Evolutionary conservation across 2,329 filamentous ascomycete species (phyloP).

Genomic region (Fusarium sp.): DNA sequence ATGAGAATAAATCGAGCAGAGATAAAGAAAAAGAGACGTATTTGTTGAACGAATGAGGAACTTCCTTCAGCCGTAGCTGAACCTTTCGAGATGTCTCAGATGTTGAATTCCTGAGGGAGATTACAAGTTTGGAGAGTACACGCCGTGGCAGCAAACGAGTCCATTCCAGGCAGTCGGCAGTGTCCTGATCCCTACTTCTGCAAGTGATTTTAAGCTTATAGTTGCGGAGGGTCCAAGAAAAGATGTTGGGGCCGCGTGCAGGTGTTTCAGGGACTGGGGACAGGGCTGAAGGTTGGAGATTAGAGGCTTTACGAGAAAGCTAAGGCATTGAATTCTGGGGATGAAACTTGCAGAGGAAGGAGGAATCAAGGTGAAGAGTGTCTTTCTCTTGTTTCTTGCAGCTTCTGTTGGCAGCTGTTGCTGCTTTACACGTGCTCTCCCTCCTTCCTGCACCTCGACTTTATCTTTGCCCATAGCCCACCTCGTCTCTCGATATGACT

Average conservation of each 20-base stretch:
- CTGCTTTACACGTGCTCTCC: slow-evolving; percentile 13
- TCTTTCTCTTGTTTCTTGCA: slow-evolving; percentile 10
- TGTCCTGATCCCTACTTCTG: slow-evolving; percentile 2
- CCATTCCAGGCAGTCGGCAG: slow-evolving; percentile 22
- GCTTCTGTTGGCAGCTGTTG: slow-evolving; percentile 2
- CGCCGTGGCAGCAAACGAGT: background rate
- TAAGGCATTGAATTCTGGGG: background rate
- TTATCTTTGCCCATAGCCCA: slow-evolving; percentile 2
- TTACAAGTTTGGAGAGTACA: slow-evolving; percentile 17
- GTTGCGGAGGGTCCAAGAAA: slow-evolving; percentile 6
- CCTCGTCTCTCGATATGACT: slow-evolving; percentile 10
- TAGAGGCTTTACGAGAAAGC: background rate
- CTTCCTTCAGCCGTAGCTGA: background rate
- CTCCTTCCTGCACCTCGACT: slow-evolving; percentile 1
- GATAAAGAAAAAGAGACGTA: background rate
- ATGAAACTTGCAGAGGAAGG: background rate
- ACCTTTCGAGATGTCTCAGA: slow-evolving; percentile 22
- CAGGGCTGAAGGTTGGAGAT: background rate
- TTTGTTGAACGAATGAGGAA: slow-evolving; percentile 3
- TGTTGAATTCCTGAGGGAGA: slow-evolving; percentile 37
- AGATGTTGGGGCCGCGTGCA: slow-evolving; percentile 4
- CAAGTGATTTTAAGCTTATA: slow-evolving; percentile 16
- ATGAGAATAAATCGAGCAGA: background rate
- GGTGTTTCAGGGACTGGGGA: slow-evolving; percentile 2
- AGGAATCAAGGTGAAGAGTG: slow-evolving; percentile 13